Evolutionary conservation across 2,329 filamentous ascomycete species (phyloP), one percentile per base, ranked within the genome.

Genomic region (Colletotrichum incanum): DNA sequence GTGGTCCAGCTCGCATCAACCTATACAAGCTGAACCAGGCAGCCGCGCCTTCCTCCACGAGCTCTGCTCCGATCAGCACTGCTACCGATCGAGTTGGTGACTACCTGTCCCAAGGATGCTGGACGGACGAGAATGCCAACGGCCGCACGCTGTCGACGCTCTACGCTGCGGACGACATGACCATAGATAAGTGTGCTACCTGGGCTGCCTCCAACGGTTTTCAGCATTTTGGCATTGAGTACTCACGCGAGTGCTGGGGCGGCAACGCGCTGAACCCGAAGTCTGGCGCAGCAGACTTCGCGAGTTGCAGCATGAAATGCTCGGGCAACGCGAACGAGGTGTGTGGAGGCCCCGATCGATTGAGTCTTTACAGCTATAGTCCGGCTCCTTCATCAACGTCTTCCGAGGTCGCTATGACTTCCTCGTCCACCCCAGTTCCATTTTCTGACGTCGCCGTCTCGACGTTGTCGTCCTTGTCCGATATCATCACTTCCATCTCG

Each of bases 161-260:
- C 16, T 50, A 45, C 43, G 74, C 80, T 2, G 72, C 77, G 26
- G 78, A 82, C 39, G 75, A 82, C 7, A 76, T 86, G 72, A 79
- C 78, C 11, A 78, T 80, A 60, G 78, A 79, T 76, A 56, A 86
- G 84, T 74, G 84, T 18, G 74, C 80, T 31, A 83, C 81, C 56
- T 87, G 85, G 76, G 75, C 75, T 41, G 73, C 76, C 14, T 80
- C 80, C 9, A 82, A 82, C 14, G 75, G 74, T 39, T 86, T 80
- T 75, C 77, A 75, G 28, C 76, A 85, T 18, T 84, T 85, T 16
- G 85, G 85, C n/a, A 79, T 85, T 16, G 83, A 86, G 72, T 85
- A 84, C 68, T 80, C 80, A n/a, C 80, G 80, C 50, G 49, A 71
- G 84, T 83, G 80, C 73, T 86, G 85, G 76, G 85, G 81, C 34